phyloP scores from a whole-genome alignment of 768 basidiomycete genomes.

The Pisolithus marmoratus region DNA sequence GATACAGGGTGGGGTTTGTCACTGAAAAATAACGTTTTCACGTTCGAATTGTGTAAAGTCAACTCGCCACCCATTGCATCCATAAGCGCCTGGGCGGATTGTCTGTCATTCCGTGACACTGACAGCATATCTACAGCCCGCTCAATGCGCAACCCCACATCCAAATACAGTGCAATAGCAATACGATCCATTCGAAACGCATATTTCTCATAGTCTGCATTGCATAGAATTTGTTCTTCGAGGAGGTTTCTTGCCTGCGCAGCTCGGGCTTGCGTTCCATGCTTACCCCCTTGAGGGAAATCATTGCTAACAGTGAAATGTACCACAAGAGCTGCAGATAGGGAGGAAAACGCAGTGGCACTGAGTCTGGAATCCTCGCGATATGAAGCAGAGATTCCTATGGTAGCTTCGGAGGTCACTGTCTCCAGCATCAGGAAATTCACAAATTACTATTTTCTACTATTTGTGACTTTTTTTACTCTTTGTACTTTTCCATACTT shows the following conservation, averaged over 20 bases:
- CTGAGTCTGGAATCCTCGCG: slow-evolving; percentile 29
- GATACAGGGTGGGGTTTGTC: slow-evolving; percentile 14
- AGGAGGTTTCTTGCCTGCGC: slow-evolving; percentile 20
- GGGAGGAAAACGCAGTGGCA: slow-evolving; percentile 36
- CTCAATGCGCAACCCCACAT: slow-evolving; percentile 30
- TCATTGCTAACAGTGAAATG: slow-evolving; percentile 12
- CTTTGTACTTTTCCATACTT: too few species aligned
- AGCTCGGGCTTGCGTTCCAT: background rate
- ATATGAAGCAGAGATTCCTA: slow-evolving; percentile 43
- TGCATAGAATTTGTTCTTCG: slow-evolving; percentile 27
- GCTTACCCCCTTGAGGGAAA: too few species aligned
- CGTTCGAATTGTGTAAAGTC: slow-evolving; percentile 21
- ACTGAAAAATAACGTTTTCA: slow-evolving; percentile 26
- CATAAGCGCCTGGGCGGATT: slow-evolving; percentile 31
- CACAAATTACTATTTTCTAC: too few species aligned
- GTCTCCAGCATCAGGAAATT: too few species aligned
- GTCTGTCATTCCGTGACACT: slow-evolving; percentile 15
- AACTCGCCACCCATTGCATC: slow-evolving; percentile 33
- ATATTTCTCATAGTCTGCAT: slow-evolving; percentile 25
- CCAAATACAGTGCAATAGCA: slow-evolving; percentile 33
- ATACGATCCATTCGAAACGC: slow-evolving; percentile 45
- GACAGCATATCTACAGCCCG: slow-evolving; percentile 40
- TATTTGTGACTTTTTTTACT: too few species aligned
- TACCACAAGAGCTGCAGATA: slow-evolving; percentile 32
- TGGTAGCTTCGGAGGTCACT: slow-evolving; percentile 5